phyloP scores from a whole-genome alignment of 2,329 filamentous ascomycete genomes.

The Penicillium expansum region DNA sequence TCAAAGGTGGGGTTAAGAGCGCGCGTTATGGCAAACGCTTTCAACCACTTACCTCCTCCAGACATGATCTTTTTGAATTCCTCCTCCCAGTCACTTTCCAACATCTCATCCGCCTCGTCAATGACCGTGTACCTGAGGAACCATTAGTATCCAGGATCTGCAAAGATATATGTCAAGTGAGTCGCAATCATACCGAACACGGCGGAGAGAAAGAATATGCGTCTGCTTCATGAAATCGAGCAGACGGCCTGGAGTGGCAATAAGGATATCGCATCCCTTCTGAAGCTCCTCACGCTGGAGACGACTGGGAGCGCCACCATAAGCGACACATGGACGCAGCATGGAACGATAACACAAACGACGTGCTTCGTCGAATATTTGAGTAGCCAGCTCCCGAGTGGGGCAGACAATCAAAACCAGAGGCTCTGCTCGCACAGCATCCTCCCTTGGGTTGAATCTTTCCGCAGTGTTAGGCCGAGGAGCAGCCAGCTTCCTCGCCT shows the following conservation, averaged over 20 bases:
- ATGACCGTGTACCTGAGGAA: conserved; percentile 63
- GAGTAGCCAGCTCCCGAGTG: conserved; percentile 83
- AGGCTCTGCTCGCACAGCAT: conserved; percentile 72
- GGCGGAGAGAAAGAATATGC: conserved; percentile 65
- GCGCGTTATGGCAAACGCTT: background rate
- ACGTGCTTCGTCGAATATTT: conserved; percentile 92
- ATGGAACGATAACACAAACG: conserved; percentile 93
- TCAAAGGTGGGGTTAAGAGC: background rate
- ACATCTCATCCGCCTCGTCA: conserved; percentile 93
- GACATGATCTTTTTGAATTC: conserved; percentile 73
- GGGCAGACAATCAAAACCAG: conserved; percentile 82
- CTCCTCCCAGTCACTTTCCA: conserved; percentile 73
- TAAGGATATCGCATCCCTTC: conserved; percentile 83
- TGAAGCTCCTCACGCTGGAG: conserved; percentile 70
- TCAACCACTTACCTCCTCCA: conserved; percentile 66
- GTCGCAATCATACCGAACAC: conserved; percentile 61
- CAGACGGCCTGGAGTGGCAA: conserved; percentile 84
- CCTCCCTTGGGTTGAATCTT: conserved; percentile 51
- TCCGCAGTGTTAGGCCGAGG: conserved; percentile 62
- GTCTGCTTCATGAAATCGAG: conserved; percentile 76
- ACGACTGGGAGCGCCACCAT: conserved; percentile 73
- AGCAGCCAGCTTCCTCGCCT: conserved; percentile 82
- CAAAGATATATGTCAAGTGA: background rate
- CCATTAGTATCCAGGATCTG: background rate
- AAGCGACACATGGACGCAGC: conserved; percentile 85